Base-by-base conservation (phyloP, 108 stramenopile species). In the Cyclotella atomus region DNA sequence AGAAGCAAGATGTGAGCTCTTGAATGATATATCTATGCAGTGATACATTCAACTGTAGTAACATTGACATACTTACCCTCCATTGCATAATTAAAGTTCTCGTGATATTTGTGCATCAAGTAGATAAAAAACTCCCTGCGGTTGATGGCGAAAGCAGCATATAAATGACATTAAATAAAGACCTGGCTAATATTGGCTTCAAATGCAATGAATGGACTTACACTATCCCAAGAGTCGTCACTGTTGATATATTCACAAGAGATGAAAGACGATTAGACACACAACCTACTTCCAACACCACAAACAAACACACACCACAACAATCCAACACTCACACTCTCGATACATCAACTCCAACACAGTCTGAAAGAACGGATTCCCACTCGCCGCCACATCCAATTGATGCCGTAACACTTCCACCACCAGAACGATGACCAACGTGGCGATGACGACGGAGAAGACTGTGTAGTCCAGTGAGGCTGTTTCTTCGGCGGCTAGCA, bases 341-440 rank as follows among this genome's bases (percentile, higher is more conserved):
- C 87, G 75, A 65, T 95, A 93, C 36, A 90, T 85, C 43, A 75
- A 76, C 35, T 91, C 85, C 68, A 95, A 27, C 17, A 95, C 94
- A 23, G 81, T 83, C 28, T 84, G 65, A 65, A 85, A 89, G 65
- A 91, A 93, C 1, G 88, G 90, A 30, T 73, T 71, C 14, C 86
- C 89, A 24, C 73, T 81, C 25, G 91, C 91, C 19, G 66, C 68
- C 33, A 73, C 77, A 73, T 95, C 91, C 19, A 95, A 35, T 35
- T 44, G 54, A 73, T 92, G 91, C 17, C 89, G 84, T 15, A 87
- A 17, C 1, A 89, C 65, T 68, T 93, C 91, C 10, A 93, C 84
- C 10, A 86, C 73, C 25, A 95, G 75, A 34, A 95, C 75, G 24
- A 95, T 63, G 3, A 67, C 84, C 30, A 95, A 56, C 15, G 94